phyloP scores from a whole-genome alignment of 2,329 filamentous ascomycete genomes.

The Claviceps arundinis region DNA sequence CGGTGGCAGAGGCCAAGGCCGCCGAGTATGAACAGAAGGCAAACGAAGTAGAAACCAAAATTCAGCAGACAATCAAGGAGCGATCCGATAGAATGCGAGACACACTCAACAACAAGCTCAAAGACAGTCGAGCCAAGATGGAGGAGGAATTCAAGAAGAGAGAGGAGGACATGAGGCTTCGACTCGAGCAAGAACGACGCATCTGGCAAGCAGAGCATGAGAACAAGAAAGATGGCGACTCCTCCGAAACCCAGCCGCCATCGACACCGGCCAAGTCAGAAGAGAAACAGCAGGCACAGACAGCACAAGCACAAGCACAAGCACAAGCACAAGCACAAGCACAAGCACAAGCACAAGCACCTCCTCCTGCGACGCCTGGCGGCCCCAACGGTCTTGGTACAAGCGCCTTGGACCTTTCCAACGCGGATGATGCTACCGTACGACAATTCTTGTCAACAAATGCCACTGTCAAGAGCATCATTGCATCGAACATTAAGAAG shows the following conservation, averaged over 20 bases:
- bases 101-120: conserved; percentile 54
- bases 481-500: conserved; percentile 52
- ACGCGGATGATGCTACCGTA: conserved; percentile 41
- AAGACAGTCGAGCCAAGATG: conserved; percentile 44
- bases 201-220: conserved; percentile 45
- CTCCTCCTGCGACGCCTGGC: conserved; percentile 11
- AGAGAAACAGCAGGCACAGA: conserved; percentile 18
- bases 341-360: conserved; percentile 12
- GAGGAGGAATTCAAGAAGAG: conserved; percentile 42
- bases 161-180: conserved; percentile 37
- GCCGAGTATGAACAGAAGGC: conserved; percentile 51
- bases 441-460: conserved; percentile 45
- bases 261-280: conserved; percentile 24
- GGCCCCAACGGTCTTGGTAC: conserved; percentile 24
- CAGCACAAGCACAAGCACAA: conserved; percentile 13
- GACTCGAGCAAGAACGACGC: conserved; percentile 49
- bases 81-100: conserved; percentile 58
- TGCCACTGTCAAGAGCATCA: conserved; percentile 42
- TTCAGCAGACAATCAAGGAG: conserved; percentile 46
- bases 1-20: conserved; percentile 46
- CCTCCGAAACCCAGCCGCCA: conserved; percentile 11
- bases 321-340: conserved; percentile 11
- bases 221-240: conserved; percentile 9
- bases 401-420: conserved; percentile 28
- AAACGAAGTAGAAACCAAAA: conserved; percentile 49